Base-by-base conservation (phyloP, 257 asterid genomes). In the Gentiana straminea region DNA sequence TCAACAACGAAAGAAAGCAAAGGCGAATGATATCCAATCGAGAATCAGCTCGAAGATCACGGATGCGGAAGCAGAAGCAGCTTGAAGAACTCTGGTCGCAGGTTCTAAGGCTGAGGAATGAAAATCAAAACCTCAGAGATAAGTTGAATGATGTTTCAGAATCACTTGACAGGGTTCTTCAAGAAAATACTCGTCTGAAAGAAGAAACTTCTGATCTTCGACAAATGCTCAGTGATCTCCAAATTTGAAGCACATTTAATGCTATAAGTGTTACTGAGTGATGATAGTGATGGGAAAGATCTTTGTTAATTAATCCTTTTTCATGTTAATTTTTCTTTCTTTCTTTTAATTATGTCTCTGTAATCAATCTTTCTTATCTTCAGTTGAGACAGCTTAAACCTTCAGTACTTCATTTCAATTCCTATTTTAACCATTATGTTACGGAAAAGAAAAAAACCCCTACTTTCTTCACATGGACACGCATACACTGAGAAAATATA, bases 1-100 rank as follows among this genome's bases (percentile, higher is more conserved):
- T 75, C 60, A 71, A 76, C 8, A 89, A 84, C 37, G 96, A 90
- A 72, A 73, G 97, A 58, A 86, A 81, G 67, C 79, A 79, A 35
- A 66, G 97, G 64, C 69, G 97, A 53, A 90, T 86, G 96, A 82
- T 86, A 69, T 90, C 97, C 1, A 90, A 86, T 59, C 66, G 96
- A 45, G 96, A 86, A 63, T 90, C 97, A 0, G 97, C 97, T 0
- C 60, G 97, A 12, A 74, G 97, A 64, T 90, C 97, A 2, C 79
- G 97, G 74, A 90, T 90, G 97, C 66, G 97, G 33, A 90, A 90
- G 59, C 96, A 90, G 75, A 80, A 79, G 68, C 96, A 86, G 56
- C 90, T 89, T 3, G 96, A 86, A 36, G 97, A 86, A 77, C 78
- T 90, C 1, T 74, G 91, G 89, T 71, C 89, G 1, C 96, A 90